Evolutionary conservation across 495 filamentous ascomycete genomes (phyloP).

Genomic region (Cercophora newfieldiana): DNA sequence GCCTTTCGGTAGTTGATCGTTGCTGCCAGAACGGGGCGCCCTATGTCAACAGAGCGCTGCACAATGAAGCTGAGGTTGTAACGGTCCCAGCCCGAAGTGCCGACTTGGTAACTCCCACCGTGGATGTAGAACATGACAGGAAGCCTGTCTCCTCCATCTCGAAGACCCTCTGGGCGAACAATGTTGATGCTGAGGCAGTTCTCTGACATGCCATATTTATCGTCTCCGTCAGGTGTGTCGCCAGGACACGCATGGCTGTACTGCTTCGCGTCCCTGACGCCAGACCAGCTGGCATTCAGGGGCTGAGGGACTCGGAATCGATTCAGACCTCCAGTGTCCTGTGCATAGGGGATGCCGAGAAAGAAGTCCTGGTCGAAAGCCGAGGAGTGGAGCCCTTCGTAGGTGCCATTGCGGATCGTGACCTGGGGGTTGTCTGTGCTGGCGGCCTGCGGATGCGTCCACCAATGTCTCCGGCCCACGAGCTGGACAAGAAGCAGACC

Average conservation of each 20-base stretch:
- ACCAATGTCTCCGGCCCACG: not conserved
- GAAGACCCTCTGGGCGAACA: constrained; percentile 55
- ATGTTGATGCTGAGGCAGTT: constrained; percentile 69
- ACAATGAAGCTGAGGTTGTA: constrained; percentile 57
- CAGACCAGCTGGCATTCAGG: constrained; percentile 47
- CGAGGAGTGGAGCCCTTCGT: constrained; percentile 35
- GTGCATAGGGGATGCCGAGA: constrained; percentile 66
- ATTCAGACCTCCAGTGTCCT: constrained; percentile 57
- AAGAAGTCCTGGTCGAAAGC: constrained; percentile 50
- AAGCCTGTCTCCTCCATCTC: constrained; percentile 42
- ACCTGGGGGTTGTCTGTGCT: not conserved
- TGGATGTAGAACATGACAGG: constrained; percentile 71
- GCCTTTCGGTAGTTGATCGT: constrained; percentile 60
- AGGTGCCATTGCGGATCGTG: constrained; percentile 34
- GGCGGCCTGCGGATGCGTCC: no score
- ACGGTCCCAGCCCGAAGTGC: constrained; percentile 45
- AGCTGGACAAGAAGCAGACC: not conserved
- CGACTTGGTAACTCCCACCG: constrained; percentile 65
- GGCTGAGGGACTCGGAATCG: constrained; percentile 61
- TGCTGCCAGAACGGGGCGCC: constrained; percentile 62
- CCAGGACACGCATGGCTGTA: constrained; percentile 54
- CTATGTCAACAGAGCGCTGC: constrained; percentile 50
- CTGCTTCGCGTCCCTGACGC: constrained; percentile 47
- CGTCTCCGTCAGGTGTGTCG: constrained; percentile 40
- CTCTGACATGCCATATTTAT: constrained; percentile 56